Base-by-base conservation (phyloP, 495 filamentous ascomycete genomes). In the Penicillium ochrochloron region DNA sequence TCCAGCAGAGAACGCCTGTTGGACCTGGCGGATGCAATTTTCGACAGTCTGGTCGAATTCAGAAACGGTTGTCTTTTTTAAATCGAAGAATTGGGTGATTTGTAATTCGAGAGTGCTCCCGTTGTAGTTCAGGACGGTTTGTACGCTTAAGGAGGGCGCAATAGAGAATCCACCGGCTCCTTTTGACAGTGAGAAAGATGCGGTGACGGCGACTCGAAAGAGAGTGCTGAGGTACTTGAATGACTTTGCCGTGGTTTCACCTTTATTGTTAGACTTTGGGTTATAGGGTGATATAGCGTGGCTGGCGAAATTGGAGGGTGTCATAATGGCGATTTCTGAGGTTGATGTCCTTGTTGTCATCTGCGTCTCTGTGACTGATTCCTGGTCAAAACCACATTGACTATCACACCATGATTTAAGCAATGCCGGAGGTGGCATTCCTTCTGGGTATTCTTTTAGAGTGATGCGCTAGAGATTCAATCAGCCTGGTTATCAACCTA, bases 341-440 rank as follows among this genome's bases (percentile, higher is more conserved):
- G 6, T 33, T n/a, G 25, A 33, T 5, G 6, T 31, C 27, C n/a
- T 12, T 21, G 31, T 35, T 56, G 53, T 56, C 8, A 23, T 34
- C 6, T 35, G 33, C n/a, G n/a, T 56, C 8, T 25, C 53, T 12
- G 29, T 23, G 8, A 37, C 11, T 21, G 33, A 25, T 6, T 10
- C 37, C 33, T 34, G 12, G 12, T 33, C 33, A 39, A 25, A 25
- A 5, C 15, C 19, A 23, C 15, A 19, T 15, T 56, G 53, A 1
- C 34, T 37, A 8, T 56, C 53, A 39, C 53, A 56, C 53, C 53
- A 56, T 14, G 53, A 35, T 35, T 39, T 56, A 2, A 56, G 34
- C 35, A 56, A 25, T 6, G 21, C 25, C 7, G 53, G 53, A 15
- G 53, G 53, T 23, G 53, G 53, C 53, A 56, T 56, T 14, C 29